These are phyloP conservation scores for Daedaleopsis sinensis DNA, from an alignment of 768 basidiomycete genomes.

Conservation along the genomic window DNA sequence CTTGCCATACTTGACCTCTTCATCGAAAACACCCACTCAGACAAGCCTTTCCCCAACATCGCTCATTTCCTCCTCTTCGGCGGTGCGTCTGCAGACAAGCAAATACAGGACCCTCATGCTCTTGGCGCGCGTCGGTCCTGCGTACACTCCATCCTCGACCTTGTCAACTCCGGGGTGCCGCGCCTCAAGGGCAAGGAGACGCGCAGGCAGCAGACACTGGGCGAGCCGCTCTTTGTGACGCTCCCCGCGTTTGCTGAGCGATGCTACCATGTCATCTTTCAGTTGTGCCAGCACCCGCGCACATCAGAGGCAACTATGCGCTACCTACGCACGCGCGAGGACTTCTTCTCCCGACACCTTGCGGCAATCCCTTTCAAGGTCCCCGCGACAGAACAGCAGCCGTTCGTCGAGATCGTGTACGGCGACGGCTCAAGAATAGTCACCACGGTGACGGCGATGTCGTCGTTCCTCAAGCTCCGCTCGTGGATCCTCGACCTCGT, in stretches of 20 bases:
- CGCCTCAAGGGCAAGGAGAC: conserved; percentile 50
- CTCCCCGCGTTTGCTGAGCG: conserved; percentile 84
- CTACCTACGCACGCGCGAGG: conserved; percentile 84
- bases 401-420: conserved; percentile 65
- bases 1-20: conserved; percentile 82
- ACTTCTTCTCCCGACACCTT: conserved; percentile 90
- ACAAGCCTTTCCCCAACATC: conserved; percentile 73
- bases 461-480: conserved; percentile 79
- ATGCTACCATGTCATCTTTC: conserved; percentile 80
- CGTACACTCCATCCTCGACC: conserved; percentile 79
- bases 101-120: conserved; percentile 79
- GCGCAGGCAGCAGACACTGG: conserved; percentile 28
- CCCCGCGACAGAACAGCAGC: conserved; percentile 51
- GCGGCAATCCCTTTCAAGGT: conserved; percentile 69
- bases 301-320: conserved; percentile 83
- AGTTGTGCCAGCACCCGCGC: conserved; percentile 84
- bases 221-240: conserved; percentile 59
- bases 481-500: conserved; percentile 85
- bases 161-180: conserved; percentile 75
- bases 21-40: conserved; percentile 69
- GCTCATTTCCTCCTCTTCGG: conserved; percentile 89
- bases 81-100: conserved; percentile 54
- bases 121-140: conserved; percentile 70
- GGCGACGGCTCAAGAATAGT: conserved; percentile 68
- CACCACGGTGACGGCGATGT: conserved; percentile 68